Base-by-base conservation (phyloP, 805 yeast genomes). In the Brettanomyces sp. region DNA sequence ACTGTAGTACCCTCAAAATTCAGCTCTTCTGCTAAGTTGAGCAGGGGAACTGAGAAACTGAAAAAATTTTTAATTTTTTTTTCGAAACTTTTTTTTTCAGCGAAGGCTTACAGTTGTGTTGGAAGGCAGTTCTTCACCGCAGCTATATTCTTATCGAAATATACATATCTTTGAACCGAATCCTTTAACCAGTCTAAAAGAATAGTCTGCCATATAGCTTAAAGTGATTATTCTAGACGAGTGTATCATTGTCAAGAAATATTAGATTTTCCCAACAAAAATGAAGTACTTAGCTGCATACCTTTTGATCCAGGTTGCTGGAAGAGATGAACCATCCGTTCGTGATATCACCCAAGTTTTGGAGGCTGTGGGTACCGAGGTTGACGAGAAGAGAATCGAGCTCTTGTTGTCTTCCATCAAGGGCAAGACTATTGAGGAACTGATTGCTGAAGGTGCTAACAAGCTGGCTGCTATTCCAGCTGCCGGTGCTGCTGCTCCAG, bases 211-310 rank as follows among this genome's bases (percentile, higher is more conserved):
- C 63, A 58, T 25, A 44, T 55, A 69, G 86, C 87, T 82, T 82
- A 81, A 80, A 79, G 71, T 79, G 86, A 80, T 81, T 81, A 81
- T 80, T 80, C 83, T 78, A 69, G 56, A 46, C 48, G 47, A 45
- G 37, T 39, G 21, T 38, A 12, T 14, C 22, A 7, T 38, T 18
- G 38, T 34, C 45, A 44, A 35, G 48, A 28, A 28, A 9, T 7
- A 28, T 7, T 28, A 28, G 32, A 28, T 28, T 28, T 28, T 9
- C 32, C 32, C 32, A 41, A 36, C 46, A 51, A 55, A 49, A 56
- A 65, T 89, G 97, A 93, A 89, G 86, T 91, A 91, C 83, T 85
- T 93, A 77, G 99, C 99, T 77, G 98, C 99, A 74, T 93, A 93
- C 81, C 85, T 93, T 75, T 85, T 91, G 77, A 82, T 93, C 75